Evolutionary conservation across 108 stramenopile species (phyloP).

Genomic region (Fragilaria crotonensis): DNA sequence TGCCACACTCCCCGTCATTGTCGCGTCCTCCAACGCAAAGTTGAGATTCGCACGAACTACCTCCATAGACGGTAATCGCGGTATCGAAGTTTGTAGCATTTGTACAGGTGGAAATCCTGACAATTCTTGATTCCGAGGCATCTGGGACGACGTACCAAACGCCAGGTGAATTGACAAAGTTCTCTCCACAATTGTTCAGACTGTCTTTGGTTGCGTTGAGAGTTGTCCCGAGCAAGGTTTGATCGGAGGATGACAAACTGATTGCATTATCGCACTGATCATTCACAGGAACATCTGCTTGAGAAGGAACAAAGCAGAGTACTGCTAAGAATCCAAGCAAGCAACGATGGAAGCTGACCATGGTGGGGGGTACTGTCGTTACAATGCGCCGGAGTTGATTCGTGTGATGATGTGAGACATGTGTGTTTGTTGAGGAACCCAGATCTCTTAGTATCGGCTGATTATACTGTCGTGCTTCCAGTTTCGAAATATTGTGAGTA

Average conservation of each 20-base stretch:
- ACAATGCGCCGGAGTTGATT: no score
- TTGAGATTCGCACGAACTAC: neutral
- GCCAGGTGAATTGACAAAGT: conserved; percentile 4
- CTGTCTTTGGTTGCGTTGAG: neutral
- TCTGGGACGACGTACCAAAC: neutral
- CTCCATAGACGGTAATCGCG: neutral
- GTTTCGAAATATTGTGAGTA: no score
- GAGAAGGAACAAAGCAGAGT: neutral
- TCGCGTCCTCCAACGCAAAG: neutral
- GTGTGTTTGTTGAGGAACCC: no score
- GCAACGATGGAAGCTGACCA: no score
- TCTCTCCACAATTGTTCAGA: conserved; percentile 2
- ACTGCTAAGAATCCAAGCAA: neutral
- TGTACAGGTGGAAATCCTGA: neutral
- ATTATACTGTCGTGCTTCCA: no score
- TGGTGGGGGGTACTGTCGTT: no score
- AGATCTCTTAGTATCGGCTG: no score
- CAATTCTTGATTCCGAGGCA: neutral
- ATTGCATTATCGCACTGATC: conserved; percentile 1
- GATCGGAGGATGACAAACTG: neutral
- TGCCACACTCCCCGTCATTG: neutral
- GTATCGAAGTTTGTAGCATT: neutral
- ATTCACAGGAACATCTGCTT: neutral
- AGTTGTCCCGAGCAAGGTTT: neutral
- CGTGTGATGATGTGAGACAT: no score